Evolutionary conservation across 306 rosid species (phyloP).

Genomic region (Pterocarpus macrocarpus): DNA sequence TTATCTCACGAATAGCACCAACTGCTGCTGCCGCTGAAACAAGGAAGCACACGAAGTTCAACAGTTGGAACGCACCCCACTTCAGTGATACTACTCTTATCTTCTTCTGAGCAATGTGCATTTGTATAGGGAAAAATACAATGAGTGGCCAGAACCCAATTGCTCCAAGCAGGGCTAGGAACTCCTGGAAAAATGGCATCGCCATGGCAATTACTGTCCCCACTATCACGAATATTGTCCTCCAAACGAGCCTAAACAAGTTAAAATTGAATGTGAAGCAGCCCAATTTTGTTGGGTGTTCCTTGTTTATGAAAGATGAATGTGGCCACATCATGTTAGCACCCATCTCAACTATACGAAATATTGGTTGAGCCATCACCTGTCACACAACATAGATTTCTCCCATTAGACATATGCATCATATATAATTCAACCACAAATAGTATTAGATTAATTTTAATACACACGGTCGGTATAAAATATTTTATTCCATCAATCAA

Average conservation of each 20-base stretch:
- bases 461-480: no score
- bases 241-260: conserved; percentile 63
- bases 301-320: conserved; percentile 57
- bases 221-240: conserved; percentile 56
- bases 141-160: conserved; percentile 72
- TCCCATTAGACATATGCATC: not conserved
- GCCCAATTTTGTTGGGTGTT: conserved; percentile 26
- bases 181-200: conserved; percentile 69
- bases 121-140: conserved; percentile 68
- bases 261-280: conserved; percentile 41
- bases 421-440: no score
- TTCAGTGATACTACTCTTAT: conserved; percentile 41
- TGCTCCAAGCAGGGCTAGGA: conserved; percentile 73
- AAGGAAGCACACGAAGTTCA: conserved; percentile 58
- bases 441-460: no score
- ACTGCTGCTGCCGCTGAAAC: conserved; percentile 51
- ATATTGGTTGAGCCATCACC: conserved; percentile 68
- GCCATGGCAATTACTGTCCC: conserved; percentile 55
- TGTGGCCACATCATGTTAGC: conserved; percentile 60
- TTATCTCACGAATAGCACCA: conserved; percentile 60
- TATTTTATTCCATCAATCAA: no score
- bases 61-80: conserved; percentile 61
- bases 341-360: conserved; percentile 56
- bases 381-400: conserved; percentile 14
- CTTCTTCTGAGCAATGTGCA: conserved; percentile 62